Base-by-base conservation (phyloP, 2,329 filamentous ascomycete species). In the Fusarium nelsonii region DNA sequence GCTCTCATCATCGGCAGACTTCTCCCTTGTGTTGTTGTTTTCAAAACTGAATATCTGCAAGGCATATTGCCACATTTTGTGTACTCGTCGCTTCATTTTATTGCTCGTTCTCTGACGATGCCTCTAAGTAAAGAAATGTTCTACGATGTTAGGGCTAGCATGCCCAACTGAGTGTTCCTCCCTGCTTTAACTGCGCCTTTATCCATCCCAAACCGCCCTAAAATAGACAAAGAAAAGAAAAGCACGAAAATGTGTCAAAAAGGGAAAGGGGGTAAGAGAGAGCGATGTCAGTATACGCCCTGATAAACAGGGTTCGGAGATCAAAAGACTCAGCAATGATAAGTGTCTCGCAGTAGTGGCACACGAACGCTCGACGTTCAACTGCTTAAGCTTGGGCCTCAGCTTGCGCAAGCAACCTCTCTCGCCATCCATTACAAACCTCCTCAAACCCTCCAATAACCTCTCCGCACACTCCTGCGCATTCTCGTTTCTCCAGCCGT, bases 381-480 rank as follows among this genome's bases (percentile, higher is more conserved):
- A 44, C 48, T 41, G 32, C 39, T 65, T 37, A 81, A 34, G 80
- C 82, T 63, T 81, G 80, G 28, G 84, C 79, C 69, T 87, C 86
- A n/a, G 85, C 87, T 75, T 89, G 86, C 15, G 87, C 89, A 63
- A 94, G 85, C 48, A 97, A 81, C 71, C 91, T 88, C 75, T 90
- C 89, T 76, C 94, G 88, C 92, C 94, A 96, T 58, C 88, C 87
- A 59, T 94, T 91, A 80, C 94, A 97, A 2, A 95, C 90, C 76
- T 94, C 91, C 79, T 97, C 95, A 75, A 99, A 98, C 0, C 96
- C 96, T 45, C 91, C 91, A 34, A 97, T 90, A 2, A 99, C 94
- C 64, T 97, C 93, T 6, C 90, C 86, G 79, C 96, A 98, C 15
- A 95, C 92, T 23, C 85, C 86, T 9, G 92, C 93, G 66, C 94